Evolutionary conservation across 192 early-diverging fungal genomes (phyloP).

Genomic region (Backusella circina): DNA sequence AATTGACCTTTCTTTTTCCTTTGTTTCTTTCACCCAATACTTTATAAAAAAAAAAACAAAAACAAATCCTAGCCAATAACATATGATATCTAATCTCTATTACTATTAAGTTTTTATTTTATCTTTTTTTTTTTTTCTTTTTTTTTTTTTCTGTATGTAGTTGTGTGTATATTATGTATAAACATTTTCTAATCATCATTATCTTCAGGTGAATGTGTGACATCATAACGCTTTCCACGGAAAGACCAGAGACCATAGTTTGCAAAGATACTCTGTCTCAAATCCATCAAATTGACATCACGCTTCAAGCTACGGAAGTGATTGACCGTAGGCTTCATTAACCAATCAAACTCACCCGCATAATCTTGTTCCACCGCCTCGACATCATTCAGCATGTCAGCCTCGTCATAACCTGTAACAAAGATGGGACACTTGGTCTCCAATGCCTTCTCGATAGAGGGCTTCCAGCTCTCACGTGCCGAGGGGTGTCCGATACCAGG

Average conservation of each 20-base stretch:
- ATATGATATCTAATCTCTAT: no score
- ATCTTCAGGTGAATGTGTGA: constrained; percentile 34
- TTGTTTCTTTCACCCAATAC: no score
- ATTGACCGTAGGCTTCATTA: constrained; percentile 65
- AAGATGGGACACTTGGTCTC: constrained; percentile 79
- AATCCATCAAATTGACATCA: constrained; percentile 68
- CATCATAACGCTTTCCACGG: constrained; percentile 79
- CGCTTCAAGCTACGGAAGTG: constrained; percentile 67
- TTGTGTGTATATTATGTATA: background rate
- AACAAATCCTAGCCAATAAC: no score
- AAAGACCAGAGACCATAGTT: constrained; percentile 83
- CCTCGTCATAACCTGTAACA: constrained; percentile 71
- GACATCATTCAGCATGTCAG: constrained; percentile 62
- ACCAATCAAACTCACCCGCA: constrained; percentile 64
- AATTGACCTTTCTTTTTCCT: background rate
- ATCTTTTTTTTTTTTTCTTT: background rate
- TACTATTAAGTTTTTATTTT: background rate
- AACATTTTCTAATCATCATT: constrained; percentile 10
- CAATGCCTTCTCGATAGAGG: constrained; percentile 59
- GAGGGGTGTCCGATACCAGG: constrained; percentile 66
- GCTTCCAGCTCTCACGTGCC: constrained; percentile 61
- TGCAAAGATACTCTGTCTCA: constrained; percentile 65
- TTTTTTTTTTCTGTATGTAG: background rate
- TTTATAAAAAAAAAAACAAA: background rate
- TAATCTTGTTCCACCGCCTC: constrained; percentile 53